phyloP scores from a whole-genome alignment of 2,329 filamentous ascomycete genomes.

The Aspergillaceae sp. region DNA sequence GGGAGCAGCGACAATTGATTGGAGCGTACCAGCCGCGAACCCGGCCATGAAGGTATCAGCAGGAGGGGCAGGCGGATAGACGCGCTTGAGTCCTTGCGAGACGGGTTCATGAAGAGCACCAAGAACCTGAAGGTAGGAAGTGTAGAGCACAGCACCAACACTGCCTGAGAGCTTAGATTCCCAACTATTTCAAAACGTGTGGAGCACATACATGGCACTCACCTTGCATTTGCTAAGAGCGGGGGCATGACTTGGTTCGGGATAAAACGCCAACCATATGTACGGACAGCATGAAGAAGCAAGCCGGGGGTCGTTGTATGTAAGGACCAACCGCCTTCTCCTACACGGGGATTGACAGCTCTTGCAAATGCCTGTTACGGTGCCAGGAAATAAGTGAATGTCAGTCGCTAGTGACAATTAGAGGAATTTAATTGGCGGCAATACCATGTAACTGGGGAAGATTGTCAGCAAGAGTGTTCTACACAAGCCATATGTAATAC shows the following conservation, averaged over 20 bases:
- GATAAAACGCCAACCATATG: constrained; percentile 57
- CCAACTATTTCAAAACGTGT: not conserved
- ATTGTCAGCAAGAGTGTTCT: constrained; percentile 11
- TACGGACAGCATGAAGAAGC: constrained; percentile 51
- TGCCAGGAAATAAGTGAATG: constrained; percentile 1
- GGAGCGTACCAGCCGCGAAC: constrained; percentile 50
- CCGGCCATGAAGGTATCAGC: constrained; percentile 51
- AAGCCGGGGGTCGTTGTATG: constrained; percentile 54
- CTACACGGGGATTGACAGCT: constrained; percentile 50
- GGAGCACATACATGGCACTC: constrained; percentile 9
- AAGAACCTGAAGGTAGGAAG: constrained; percentile 53
- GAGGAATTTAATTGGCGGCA: constrained; percentile 1
- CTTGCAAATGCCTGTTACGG: constrained; percentile 49
- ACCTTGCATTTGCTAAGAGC: constrained; percentile 54
- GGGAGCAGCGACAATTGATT: constrained; percentile 55
- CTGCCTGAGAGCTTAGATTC: constrained; percentile 19
- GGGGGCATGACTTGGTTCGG: constrained; percentile 58
- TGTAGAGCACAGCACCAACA: constrained; percentile 55
- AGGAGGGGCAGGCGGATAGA: constrained; percentile 51
- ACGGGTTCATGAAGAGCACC: constrained; percentile 51
- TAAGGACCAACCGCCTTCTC: constrained; percentile 47
- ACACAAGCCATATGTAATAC: constrained; percentile 1
- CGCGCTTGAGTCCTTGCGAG: constrained; percentile 47
- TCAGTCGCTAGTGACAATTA: constrained; percentile 4
- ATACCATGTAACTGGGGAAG: constrained; percentile 43